phyloP scores from a whole-genome alignment of 148 eudicot species.

The Cornus florida region DNA sequence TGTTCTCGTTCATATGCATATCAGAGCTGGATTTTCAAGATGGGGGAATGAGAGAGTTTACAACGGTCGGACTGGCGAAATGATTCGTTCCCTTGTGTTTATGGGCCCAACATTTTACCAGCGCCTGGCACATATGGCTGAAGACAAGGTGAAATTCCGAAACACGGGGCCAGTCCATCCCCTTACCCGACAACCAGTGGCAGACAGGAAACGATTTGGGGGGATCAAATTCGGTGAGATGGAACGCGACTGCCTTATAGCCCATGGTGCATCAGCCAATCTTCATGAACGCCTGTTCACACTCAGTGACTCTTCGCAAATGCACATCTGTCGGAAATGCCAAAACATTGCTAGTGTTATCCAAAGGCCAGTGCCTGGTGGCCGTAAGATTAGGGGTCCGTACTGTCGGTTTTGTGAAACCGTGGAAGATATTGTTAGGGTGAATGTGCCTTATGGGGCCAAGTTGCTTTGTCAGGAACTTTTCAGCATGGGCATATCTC shows the following conservation, averaged over 20 bases:
- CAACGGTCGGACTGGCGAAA: conserved; percentile 84
- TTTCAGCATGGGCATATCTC: conserved; percentile 89
- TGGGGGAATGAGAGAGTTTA: conserved; percentile 91
- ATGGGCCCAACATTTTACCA: conserved; percentile 95
- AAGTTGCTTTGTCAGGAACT: conserved; percentile 92
- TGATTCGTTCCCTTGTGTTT: conserved; percentile 63
- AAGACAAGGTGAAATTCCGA: conserved; percentile 94
- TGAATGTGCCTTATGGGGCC: conserved; percentile 87
- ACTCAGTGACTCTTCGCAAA: conserved; percentile 79
- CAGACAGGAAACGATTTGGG: conserved; percentile 90
- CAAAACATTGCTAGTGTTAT: conserved; percentile 70
- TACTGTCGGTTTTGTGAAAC: conserved; percentile 84
- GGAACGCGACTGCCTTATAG: conserved; percentile 94
- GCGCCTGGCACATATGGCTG: conserved; percentile 85
- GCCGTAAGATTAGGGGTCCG: conserved; percentile 78
- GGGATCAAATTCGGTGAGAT: conserved; percentile 97
- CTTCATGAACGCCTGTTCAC: conserved; percentile 97
- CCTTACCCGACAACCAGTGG: conserved; percentile 90
- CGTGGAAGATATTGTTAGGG: conserved; percentile 65
- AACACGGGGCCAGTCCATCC: conserved; percentile 97
- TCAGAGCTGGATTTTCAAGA: conserved; percentile 87
- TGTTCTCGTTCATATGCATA: neutral
- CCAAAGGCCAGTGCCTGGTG: conserved; percentile 62
- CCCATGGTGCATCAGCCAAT: conserved; percentile 91
- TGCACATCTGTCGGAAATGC: conserved; percentile 80